Evolutionary conservation across 805 yeast genomes (phyloP).

Genomic region (Torulaspora indica): DNA sequence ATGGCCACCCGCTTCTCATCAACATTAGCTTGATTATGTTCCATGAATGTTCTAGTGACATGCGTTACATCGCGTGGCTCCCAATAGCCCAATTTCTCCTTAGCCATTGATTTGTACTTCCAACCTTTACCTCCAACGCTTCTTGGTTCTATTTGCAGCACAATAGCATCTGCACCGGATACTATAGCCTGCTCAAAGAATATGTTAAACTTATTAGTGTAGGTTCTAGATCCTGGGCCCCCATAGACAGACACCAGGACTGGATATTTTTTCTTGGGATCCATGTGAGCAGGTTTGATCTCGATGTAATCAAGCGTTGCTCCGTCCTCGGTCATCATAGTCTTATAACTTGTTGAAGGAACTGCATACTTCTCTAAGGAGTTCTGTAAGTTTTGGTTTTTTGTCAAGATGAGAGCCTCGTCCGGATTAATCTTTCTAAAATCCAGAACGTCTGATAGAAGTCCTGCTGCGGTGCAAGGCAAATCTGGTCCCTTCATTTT

Average conservation of each 20-base stretch:
- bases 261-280: constrained; percentile 50
- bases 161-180: constrained; percentile 54
- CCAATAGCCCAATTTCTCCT: constrained; percentile 60
- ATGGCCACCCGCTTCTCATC: constrained; percentile 55
- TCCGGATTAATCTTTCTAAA: constrained; percentile 2
- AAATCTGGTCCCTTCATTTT: constrained; percentile 26
- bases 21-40: constrained; percentile 39
- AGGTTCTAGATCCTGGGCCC: constrained; percentile 73
- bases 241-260: constrained; percentile 67
- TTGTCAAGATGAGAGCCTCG: constrained; percentile 16
- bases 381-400: constrained; percentile 24
- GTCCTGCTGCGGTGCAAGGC: constrained; percentile 30
- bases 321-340: constrained; percentile 39
- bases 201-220: constrained; percentile 43
- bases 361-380: constrained; percentile 40
- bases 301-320: constrained; percentile 51
- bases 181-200: constrained; percentile 58
- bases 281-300: constrained; percentile 54
- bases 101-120: constrained; percentile 56
- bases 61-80: constrained; percentile 66
- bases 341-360: constrained; percentile 44
- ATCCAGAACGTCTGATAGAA: constrained; percentile 14
- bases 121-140: constrained; percentile 82
- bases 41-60: constrained; percentile 48
- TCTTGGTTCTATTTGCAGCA: constrained; percentile 69